Base-by-base conservation (phyloP, 257 asterid genomes). In the Perilla frutescens region DNA sequence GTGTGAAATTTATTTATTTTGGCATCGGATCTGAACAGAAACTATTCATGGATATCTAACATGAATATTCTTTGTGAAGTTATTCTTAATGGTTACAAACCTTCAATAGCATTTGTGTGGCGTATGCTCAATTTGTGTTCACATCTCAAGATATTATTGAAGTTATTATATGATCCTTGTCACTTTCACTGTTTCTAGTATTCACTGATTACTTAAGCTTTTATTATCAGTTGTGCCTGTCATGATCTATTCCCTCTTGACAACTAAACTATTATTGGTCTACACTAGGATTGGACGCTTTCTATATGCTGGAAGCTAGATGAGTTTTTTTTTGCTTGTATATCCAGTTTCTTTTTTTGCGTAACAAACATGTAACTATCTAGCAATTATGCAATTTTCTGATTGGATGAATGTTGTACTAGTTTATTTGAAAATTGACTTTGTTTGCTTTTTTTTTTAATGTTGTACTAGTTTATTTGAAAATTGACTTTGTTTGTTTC, bases 71-170 rank as follows among this genome's bases (percentile, higher is more conserved):
- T 14, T 39, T 48, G 34, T n/a, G 41, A 29, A 43, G 51, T 60
- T 62, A 61, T 69, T 76, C 66, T 48, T 44, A 58, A 32, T 70
- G n/a, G 54, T 7, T 69, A 70, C 77, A 32, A 62, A 45, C 61
- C 41, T 6, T 36, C 48, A 14, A 47, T 7, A 3, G 14, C 68
- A 70, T 55, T 53, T 62, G 44, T 39, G 63, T 45, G 62, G 40
- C 26, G 9, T 47, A 64, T 20, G 44, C 37, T 62, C 66, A 43
- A 45, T 54, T 43, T 56, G 11, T 26, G 61, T 55, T 76, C 34
- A 77, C 68, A 70, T 68, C 15, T 2, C 34, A 75, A 8, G 51
- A 62, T 15, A 54, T 41, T 72, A 48, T 61, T 34, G 41, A 9
- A 36, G 60, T 6, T 32, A 49, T 32, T 45, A 20, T 14, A 3